Conservation (phyloP, 2,329 filamentous ascomycete species). For the Aspergillus pseudoviridinutans region DNA sequence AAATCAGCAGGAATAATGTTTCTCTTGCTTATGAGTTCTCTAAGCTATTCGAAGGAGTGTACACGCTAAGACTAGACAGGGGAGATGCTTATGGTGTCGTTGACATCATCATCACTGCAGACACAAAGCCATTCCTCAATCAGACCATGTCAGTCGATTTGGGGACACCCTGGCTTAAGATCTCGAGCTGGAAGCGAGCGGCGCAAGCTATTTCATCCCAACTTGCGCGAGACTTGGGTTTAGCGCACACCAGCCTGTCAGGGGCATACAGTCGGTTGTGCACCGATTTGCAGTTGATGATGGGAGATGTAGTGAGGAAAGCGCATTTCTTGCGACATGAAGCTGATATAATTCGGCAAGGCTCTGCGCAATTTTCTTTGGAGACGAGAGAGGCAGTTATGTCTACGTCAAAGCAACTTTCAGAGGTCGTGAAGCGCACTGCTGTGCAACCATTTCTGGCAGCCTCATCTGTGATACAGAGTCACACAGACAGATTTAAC, state of each 20-base stretch:
- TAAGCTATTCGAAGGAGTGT: slow-evolving; percentile 51
- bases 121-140: slow-evolving; percentile 30
- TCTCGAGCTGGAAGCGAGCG: slow-evolving; percentile 43
- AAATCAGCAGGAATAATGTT: slow-evolving; percentile 42
- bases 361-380: slow-evolving; percentile 20
- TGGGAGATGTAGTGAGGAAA: slow-evolving; percentile 35
- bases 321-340: slow-evolving; percentile 31
- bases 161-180: slow-evolving; percentile 46
- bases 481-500: slow-evolving; percentile 25
- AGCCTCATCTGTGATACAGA: slow-evolving; percentile 29
- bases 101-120: slow-evolving; percentile 45
- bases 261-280: slow-evolving; percentile 36
- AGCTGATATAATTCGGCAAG: slow-evolving; percentile 22
- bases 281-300: slow-evolving; percentile 35
- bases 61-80: slow-evolving; percentile 48
- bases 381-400: slow-evolving; percentile 23
- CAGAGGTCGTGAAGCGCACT: slow-evolving; percentile 27
- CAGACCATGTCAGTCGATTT: slow-evolving; percentile 40
- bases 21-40: slow-evolving; percentile 45
- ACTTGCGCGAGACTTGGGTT: slow-evolving; percentile 33
- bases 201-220: slow-evolving; percentile 34
- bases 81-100: slow-evolving; percentile 48
- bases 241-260: slow-evolving; percentile 36
- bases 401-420: slow-evolving; percentile 32
- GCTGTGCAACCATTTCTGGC: slow-evolving; percentile 28